Percentiles rank a stretch among this genome's conserved stretches.
These are phyloP conservation scores for Climacium dendroides DNA, from an alignment of 225 moss, liverwort and hornwort genomes.

Conservation along the genomic window DNA sequence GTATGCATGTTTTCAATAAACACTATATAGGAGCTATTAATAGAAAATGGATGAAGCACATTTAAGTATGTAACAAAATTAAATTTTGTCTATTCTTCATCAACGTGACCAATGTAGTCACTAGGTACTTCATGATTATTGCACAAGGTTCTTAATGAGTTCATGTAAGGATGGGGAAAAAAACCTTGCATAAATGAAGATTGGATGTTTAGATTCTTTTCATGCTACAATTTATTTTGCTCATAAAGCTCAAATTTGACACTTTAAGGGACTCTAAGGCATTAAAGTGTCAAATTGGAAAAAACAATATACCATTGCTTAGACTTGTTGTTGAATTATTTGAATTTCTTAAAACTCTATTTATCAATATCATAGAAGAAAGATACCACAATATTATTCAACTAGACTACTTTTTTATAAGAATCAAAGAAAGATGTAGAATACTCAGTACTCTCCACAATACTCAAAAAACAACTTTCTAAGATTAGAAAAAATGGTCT, in stretches of 20 bases:
- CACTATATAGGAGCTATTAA: fast-evolving
- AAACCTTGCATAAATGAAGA: background rate
- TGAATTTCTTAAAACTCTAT: background rate
- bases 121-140: background rate
- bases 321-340: background rate
- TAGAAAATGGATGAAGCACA: background rate
- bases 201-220: background rate
- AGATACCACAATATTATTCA: background rate
- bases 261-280: fast-evolving
- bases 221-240: background rate
- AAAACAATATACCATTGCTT: background rate
- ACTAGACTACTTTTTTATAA: background rate
- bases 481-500: background rate
- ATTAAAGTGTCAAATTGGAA: background rate
- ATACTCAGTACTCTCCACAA: fast-evolving
- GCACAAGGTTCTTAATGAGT: fast-evolving
- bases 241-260: background rate
- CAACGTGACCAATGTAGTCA: fast-evolving
- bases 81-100: too few species aligned
- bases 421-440: background rate
- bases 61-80: too few species aligned
- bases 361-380: background rate
- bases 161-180: background rate
- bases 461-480: background rate
- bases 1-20: background rate